phyloP scores from a whole-genome alignment of 2,329 filamentous ascomycete genomes.

The Colletotrichum sp. region DNA sequence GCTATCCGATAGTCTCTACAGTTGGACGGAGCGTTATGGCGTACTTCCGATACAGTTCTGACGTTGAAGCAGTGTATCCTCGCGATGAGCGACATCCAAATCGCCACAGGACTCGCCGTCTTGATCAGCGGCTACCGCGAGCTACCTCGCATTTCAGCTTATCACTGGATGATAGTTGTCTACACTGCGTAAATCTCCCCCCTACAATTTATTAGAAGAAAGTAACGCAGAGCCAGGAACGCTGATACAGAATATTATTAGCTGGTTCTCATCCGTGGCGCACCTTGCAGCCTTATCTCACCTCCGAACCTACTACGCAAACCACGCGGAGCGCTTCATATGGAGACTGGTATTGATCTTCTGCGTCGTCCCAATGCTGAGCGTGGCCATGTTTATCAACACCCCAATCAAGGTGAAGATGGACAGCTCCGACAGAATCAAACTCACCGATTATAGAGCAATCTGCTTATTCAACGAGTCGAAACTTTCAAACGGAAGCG shows the following conservation, averaged over 20 bases:
- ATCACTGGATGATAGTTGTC: background rate
- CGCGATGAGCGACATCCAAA: background rate
- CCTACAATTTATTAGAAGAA: accelerated
- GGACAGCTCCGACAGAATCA: accelerated
- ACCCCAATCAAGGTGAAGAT: background rate
- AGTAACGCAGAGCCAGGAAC: accelerated
- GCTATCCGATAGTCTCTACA: accelerated
- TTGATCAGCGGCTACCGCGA: background rate
- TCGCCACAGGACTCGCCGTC: background rate
- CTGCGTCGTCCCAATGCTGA: background rate
- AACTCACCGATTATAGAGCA: background rate
- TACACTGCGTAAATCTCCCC: background rate
- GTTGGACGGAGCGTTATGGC: accelerated
- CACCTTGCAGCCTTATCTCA: background rate
- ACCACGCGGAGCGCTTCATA: background rate
- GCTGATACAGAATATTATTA: background rate
- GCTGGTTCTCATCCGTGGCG: background rate
- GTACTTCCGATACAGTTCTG: background rate
- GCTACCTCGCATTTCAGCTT: background rate
- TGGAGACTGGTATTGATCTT: background rate
- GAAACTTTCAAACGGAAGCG: background rate
- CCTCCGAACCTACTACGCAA: background rate
- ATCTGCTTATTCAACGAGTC: background rate
- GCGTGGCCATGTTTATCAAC: background rate
- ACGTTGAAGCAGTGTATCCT: background rate